Base-by-base conservation (phyloP, 192 early-diverging fungal species). In the Mortierella claussenii region DNA sequence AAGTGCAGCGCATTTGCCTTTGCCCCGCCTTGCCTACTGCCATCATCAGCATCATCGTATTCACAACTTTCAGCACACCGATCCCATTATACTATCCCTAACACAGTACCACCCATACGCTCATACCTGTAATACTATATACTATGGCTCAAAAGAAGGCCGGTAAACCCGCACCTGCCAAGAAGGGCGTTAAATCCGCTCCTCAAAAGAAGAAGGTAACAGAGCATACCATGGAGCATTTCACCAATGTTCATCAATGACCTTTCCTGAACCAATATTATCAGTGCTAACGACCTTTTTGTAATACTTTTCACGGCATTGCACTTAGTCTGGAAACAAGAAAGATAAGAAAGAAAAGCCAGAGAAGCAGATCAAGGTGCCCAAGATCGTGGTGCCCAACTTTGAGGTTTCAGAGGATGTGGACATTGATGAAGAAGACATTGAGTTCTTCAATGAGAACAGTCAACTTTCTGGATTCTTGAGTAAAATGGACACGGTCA, bases 391-490 rank as follows among this genome's bases (percentile, higher is more conserved):
- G 2, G 65, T 61, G n/a, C 83, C 81, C 12, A 73, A 68, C 60
- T 52, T 71, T 51, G 82, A 84, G 24, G 83, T 81, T 26, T 79
- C 86, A 21, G 83, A 90, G 15, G 92, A 94, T 59, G 52, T 88
- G 33, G 79, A 80, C 18, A 63, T 94, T 27, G 88, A 84, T 40
- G 91, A 93, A 26, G 87, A 92, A 42, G 93, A 95, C 80, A 60
- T 92, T 59, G 87, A 87, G 36, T 85, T 94, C 43, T 85, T 94
- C 47, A 82, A 85, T 11, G 89, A 93, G 58, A 87, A 91, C 61
- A 82, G 87, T 24, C 78, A 70, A 24, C 82, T 83, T 60, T 78
- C 86, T 5, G 65, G 80, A 17, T 95, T 95, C 75, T 78, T 95
- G 70, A 80, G 60, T 33, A 75, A 81, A 32, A 78, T 94, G 76